phyloP scores from a whole-genome alignment of 2,329 filamentous ascomycete species.

The Pseudocercospora macadamiae region DNA sequence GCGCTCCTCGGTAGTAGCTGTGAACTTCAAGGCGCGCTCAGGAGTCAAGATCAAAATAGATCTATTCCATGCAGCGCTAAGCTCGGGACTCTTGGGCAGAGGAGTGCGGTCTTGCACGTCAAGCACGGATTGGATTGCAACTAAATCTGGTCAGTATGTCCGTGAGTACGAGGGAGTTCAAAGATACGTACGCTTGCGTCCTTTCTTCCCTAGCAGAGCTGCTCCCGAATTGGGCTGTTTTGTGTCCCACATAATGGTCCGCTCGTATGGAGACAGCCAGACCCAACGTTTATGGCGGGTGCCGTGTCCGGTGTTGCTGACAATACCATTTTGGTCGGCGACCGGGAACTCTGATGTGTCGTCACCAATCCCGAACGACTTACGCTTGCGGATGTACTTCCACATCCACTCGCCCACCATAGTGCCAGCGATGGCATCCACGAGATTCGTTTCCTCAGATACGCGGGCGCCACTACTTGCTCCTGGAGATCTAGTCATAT shows the following conservation, averaged over 20 bases:
- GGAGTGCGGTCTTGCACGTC: slow-evolving; percentile 95
- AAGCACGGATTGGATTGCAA: slow-evolving; percentile 91
- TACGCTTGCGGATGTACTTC: slow-evolving; percentile 84
- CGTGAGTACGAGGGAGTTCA: background rate
- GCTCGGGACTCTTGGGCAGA: slow-evolving; percentile 64
- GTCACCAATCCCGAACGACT: slow-evolving; percentile 82
- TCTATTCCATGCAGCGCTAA: slow-evolving; percentile 69
- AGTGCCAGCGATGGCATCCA: slow-evolving; percentile 94
- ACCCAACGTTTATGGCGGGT: slow-evolving; percentile 94
- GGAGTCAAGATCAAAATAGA: slow-evolving; percentile 95
- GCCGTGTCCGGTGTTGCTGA: slow-evolving; percentile 66
- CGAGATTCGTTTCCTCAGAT: slow-evolving; percentile 64
- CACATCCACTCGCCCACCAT: slow-evolving; percentile 99
- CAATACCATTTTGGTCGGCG: slow-evolving; percentile 60
- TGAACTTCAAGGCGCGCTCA: slow-evolving; percentile 92
- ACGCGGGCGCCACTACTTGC: slow-evolving; percentile 20
- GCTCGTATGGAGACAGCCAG: slow-evolving; percentile 95
- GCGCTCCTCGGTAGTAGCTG: slow-evolving; percentile 76
- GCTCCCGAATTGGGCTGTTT: slow-evolving; percentile 90
- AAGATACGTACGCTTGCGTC: slow-evolving; percentile 79
- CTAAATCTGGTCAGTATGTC: slow-evolving; percentile 52
- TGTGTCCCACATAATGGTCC: slow-evolving; percentile 96
- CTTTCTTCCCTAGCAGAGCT: slow-evolving; percentile 89
- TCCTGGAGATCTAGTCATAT: slow-evolving; percentile 23
- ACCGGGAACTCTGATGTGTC: slow-evolving; percentile 50